These are phyloP conservation scores for Rhizopogon sp. DNA, from an alignment of 768 basidiomycete genomes.

Conservation along the genomic window DNA sequence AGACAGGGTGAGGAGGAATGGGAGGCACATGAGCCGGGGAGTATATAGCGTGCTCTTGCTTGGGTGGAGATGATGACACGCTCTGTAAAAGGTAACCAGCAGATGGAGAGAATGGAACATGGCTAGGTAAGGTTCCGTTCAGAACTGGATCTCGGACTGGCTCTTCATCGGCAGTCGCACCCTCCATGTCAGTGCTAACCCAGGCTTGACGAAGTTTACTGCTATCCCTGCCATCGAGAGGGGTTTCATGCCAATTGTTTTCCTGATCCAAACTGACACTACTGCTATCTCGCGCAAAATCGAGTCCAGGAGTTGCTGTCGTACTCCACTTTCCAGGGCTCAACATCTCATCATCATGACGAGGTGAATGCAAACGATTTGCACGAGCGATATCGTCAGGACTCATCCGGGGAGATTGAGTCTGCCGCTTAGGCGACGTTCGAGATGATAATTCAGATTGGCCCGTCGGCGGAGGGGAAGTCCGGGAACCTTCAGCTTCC, in stretches of 20 bases:
- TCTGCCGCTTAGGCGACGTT: conserved; percentile 18
- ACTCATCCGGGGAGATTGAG: conserved; percentile 27
- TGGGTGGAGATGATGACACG: conserved; percentile 13
- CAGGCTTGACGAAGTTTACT: conserved; percentile 24
- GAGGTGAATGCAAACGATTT: conserved; percentile 20
- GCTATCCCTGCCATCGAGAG: conserved; percentile 21
- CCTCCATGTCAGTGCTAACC: conserved; percentile 43
- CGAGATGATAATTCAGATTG: conserved; percentile 15
- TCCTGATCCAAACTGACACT: conserved; percentile 14
- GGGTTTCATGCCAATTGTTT: conserved; percentile 24
- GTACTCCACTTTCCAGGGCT: conserved; percentile 72
- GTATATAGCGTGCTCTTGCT: conserved; percentile 7
- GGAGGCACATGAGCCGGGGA: conserved; percentile 6
- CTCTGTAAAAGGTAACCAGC: conserved; percentile 1
- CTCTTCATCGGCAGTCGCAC: conserved; percentile 22
- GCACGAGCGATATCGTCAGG: conserved; percentile 24
- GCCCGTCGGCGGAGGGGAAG: conserved; percentile 17
- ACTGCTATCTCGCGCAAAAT: conserved; percentile 10
- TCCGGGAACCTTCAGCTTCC: conserved; percentile 20
- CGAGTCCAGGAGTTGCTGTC: conserved; percentile 66
- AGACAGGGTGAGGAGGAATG: background rate
- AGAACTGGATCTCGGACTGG: conserved; percentile 14
- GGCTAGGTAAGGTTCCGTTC: conserved; percentile 5
- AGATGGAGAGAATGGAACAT: conserved; percentile 14
- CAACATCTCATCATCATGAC: conserved; percentile 26